Percentiles rank a stretch among this genome's conserved stretches.
Conservation (phyloP, 1,284 basidiomycete species). For the Omphalotus olearius region DNA sequence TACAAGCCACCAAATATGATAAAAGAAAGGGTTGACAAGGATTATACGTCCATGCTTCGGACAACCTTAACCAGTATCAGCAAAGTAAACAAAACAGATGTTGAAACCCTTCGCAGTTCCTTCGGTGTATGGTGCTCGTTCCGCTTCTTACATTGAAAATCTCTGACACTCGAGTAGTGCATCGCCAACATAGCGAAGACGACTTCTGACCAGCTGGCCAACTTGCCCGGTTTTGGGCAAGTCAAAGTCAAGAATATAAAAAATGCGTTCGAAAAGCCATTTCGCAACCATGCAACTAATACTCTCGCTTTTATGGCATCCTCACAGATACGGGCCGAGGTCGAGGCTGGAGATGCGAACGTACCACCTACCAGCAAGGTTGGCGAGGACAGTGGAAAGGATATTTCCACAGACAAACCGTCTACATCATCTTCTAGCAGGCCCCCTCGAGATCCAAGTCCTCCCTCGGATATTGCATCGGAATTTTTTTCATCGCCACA, state of each 20-base stretch:
- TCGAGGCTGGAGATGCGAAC: neutral
- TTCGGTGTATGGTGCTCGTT: conserved; percentile 88
- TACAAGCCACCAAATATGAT: conserved; percentile 92
- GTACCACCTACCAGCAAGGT: neutral
- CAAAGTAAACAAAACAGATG: conserved; percentile 97
- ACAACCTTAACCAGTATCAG: conserved; percentile 87
- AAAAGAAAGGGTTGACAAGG: conserved; percentile 90
- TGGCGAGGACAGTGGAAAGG: conserved; percentile 34
- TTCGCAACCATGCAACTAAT: conserved; percentile 60
- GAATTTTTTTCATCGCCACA: neutral
- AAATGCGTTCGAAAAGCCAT: conserved; percentile 76
- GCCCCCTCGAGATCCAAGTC: conserved; percentile 8
- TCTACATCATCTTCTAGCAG: neutral
- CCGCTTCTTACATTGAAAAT: neutral
- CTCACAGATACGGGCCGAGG: conserved; percentile 17
- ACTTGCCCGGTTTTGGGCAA: conserved; percentile 91
- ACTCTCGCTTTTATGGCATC: conserved; percentile 34
- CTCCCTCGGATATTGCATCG: conserved; percentile 11
- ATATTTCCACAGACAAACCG: conserved; percentile 30
- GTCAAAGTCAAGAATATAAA: conserved; percentile 86
- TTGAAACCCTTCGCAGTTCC: conserved; percentile 88
- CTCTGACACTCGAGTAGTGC: conserved; percentile 47
- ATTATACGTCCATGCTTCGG: conserved; percentile 79
- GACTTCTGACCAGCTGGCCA: conserved; percentile 70
- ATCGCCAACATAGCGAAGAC: conserved; percentile 78